These are phyloP conservation scores for Phaeophleospora eucalypticola DNA, from an alignment of 2,329 filamentous ascomycete species.

Conservation along the genomic window DNA sequence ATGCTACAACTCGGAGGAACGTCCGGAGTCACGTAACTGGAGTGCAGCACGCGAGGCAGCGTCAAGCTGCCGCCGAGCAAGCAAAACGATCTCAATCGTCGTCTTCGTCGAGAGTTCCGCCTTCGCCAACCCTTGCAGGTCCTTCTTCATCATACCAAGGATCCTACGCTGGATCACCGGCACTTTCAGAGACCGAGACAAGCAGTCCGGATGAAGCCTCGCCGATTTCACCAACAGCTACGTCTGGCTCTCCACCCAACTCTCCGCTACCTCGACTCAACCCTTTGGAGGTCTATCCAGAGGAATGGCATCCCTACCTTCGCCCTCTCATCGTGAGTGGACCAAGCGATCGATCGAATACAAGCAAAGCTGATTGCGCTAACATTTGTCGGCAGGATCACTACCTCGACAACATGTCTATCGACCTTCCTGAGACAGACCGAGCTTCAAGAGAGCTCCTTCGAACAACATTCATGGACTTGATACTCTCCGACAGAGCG, in stretches of 20 bases:
- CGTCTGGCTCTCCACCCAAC: constrained; percentile 22
- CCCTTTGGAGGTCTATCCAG: constrained; percentile 35
- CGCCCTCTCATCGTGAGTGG: constrained; percentile 28
- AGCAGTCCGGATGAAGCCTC: constrained; percentile 27
- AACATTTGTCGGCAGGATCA: constrained; percentile 23
- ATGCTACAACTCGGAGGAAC: constrained; percentile 28
- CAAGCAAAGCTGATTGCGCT: constrained; percentile 5
- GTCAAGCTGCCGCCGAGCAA: constrained; percentile 17
- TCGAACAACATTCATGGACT: constrained; percentile 39
- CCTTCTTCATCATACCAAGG: constrained; percentile 6
- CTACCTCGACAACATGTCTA: constrained; percentile 35
- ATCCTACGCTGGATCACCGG: constrained; percentile 10
- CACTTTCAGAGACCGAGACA: constrained; percentile 13
- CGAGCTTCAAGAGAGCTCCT: constrained; percentile 33
- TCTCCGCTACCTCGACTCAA: constrained; percentile 24
- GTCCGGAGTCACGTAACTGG: constrained; percentile 34
- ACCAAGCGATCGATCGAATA: not conserved
- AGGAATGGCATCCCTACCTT: constrained; percentile 35
- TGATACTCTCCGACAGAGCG: constrained; percentile 40
- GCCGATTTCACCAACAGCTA: constrained; percentile 16
- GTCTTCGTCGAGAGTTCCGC: constrained; percentile 1
- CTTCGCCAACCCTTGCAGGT: constrained; percentile 6
- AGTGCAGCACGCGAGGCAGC: constrained; percentile 20
- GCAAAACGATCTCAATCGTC: constrained; percentile 13
- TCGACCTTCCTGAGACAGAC: constrained; percentile 43